These are phyloP conservation scores for Cyclocybe aegerita DNA, from an alignment of 768 basidiomycete species.

Conservation along the genomic window DNA sequence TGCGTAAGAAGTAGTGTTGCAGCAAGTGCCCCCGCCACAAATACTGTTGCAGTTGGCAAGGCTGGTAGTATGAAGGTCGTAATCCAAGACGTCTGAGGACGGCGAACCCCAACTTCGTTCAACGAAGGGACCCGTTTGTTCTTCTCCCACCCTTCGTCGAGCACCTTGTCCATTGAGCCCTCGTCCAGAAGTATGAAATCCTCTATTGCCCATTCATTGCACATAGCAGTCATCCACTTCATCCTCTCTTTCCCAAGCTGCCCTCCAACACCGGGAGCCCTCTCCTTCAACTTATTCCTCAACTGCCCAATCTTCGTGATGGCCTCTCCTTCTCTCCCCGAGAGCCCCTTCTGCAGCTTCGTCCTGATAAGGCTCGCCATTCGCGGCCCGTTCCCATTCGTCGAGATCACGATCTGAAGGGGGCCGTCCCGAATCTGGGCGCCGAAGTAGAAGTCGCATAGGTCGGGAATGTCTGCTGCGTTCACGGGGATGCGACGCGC, in stretches of 20 bases:
- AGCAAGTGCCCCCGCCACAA: slow-evolving; percentile 17
- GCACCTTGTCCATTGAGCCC: slow-evolving; percentile 55
- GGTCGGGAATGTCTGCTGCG: slow-evolving; percentile 92
- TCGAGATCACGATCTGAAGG: slow-evolving; percentile 94
- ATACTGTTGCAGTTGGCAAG: slow-evolving; percentile 14
- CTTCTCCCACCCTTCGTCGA: slow-evolving; percentile 88
- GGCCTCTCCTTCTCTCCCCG: slow-evolving; percentile 70
- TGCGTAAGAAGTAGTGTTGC: slow-evolving; percentile 9
- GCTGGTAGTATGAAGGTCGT: slow-evolving; percentile 5
- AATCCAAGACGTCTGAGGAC: background rate
- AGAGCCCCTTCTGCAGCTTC: slow-evolving; percentile 65
- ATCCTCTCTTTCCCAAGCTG: slow-evolving; percentile 76
- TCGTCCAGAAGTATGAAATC: slow-evolving; percentile 75
- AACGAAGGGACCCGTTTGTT: slow-evolving; percentile 31
- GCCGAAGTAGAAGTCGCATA: slow-evolving; percentile 99
- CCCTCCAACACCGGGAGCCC: slow-evolving; percentile 84
- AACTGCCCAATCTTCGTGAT: slow-evolving; percentile 80
- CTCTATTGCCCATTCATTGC: slow-evolving; percentile 83
- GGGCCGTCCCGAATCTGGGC: slow-evolving; percentile 89
- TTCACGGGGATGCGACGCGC: slow-evolving; percentile 81
- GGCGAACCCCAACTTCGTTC: slow-evolving; percentile 36
- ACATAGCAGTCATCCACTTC: slow-evolving; percentile 89
- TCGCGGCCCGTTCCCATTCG: slow-evolving; percentile 90
- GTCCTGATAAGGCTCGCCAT: slow-evolving; percentile 82
- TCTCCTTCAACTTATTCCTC: slow-evolving; percentile 67